Conservation (phyloP, 1,284 basidiomycete species). For the Cutaneotrichosporon daszewskae region DNA sequence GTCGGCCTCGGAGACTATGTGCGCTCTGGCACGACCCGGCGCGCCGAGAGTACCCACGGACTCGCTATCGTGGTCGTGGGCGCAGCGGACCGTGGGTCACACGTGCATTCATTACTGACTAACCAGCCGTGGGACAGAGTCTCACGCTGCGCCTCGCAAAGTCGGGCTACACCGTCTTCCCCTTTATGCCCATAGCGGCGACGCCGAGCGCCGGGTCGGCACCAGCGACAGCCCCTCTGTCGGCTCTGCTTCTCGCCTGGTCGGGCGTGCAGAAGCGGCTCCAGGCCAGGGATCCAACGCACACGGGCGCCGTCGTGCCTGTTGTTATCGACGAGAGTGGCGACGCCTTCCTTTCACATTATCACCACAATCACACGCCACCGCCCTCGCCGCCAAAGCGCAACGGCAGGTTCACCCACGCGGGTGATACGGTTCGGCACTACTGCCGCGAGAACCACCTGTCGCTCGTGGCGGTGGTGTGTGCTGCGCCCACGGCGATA, state of each 20-base stretch:
- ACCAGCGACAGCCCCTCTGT: constrained; percentile 24
- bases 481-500: constrained; percentile 13
- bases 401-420: constrained; percentile 29
- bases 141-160: constrained; percentile 39
- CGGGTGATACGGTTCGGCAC: constrained; percentile 38
- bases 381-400: constrained; percentile 16
- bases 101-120: constrained; percentile 6
- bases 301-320: constrained; percentile 37
- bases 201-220: constrained; percentile 7
- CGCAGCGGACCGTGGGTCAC: constrained; percentile 30
- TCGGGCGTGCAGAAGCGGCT: constrained; percentile 36
- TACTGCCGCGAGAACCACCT: constrained; percentile 37
- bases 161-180: constrained; percentile 42
- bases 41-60: constrained; percentile 23
- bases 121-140: constrained; percentile 32
- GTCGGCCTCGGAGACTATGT: constrained; percentile 28
- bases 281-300: constrained; percentile 23
- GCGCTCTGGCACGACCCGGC: neutral
- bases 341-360: constrained; percentile 10
- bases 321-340: constrained; percentile 38
- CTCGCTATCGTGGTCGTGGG: constrained; percentile 37
- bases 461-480: constrained; percentile 30
- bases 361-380: constrained; percentile 3
- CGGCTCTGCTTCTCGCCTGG: constrained; percentile 36
- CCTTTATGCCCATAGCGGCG: constrained; percentile 30